Conservation (phyloP, 257 asterid genomes). For the Pogostemon cablin region DNA sequence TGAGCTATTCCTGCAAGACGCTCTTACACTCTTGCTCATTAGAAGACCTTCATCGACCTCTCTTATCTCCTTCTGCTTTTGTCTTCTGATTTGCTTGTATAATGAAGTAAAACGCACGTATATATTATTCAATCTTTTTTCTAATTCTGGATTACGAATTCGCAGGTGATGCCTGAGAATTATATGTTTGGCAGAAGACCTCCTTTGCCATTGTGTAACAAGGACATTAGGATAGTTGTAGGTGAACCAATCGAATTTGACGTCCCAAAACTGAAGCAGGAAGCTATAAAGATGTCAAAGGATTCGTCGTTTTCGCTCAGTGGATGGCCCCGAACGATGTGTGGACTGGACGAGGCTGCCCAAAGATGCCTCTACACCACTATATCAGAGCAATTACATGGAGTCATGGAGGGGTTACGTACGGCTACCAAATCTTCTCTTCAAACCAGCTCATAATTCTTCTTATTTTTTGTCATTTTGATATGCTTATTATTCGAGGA, state of each 20-base stretch:
- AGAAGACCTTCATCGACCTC: neutral
- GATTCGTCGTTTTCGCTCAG: slow-evolving; percentile 41
- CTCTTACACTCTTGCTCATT: slow-evolving; percentile 7
- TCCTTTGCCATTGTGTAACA: slow-evolving; percentile 75
- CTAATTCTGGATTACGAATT: neutral
- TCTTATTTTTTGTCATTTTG: no score
- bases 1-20: neutral
- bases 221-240: slow-evolving; percentile 57
- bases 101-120: no score
- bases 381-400: slow-evolving; percentile 72
- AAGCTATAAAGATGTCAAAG: slow-evolving; percentile 57
- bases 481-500: no score
- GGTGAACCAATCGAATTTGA: slow-evolving; percentile 88
- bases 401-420: slow-evolving; percentile 66
- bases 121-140: neutral
- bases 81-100: neutral
- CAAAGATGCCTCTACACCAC: slow-evolving; percentile 69
- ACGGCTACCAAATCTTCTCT: slow-evolving; percentile 37
- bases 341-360: slow-evolving; percentile 85
- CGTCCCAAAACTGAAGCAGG: slow-evolving; percentile 70
- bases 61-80: no score
- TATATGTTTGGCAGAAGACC: slow-evolving; percentile 74
- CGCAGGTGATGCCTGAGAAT: slow-evolving; percentile 91
- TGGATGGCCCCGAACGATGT: slow-evolving; percentile 63
- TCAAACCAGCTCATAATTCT: slow-evolving; percentile 24